phyloP scores from a whole-genome alignment of 306 rosid genomes.

The Parietaria judaica region DNA sequence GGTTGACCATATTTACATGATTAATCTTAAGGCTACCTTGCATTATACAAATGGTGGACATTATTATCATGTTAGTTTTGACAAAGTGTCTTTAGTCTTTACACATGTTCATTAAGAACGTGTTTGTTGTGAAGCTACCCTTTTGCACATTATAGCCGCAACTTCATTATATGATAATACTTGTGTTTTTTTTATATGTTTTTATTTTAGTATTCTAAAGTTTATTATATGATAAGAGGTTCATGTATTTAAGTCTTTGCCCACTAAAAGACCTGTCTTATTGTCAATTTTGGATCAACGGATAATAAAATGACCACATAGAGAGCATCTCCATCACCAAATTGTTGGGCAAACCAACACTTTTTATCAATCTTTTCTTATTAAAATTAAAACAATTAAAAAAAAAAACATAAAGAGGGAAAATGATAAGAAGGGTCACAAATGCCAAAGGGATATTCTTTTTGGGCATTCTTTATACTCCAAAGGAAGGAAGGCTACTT shows the following conservation, averaged over 20 bases:
- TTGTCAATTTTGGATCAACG: constrained; percentile 4
- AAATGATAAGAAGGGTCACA: neutral
- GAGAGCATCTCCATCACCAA: constrained; percentile 9
- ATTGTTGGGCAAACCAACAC: too few relatives aligned
- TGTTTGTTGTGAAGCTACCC: neutral
- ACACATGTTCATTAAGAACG: neutral
- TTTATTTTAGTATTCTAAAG: neutral
- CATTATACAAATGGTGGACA: too few relatives aligned
- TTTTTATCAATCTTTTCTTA: neutral
- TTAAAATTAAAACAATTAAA: neutral
- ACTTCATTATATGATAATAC: too few relatives aligned
- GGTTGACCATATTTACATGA: too few relatives aligned
- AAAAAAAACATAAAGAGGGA: neutral
- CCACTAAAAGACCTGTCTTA: neutral
- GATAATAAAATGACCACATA: constrained; percentile 1
- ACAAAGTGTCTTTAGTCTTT: neutral
- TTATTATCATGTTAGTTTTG: too few relatives aligned
- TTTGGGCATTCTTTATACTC: constrained; percentile 1
- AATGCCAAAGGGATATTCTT: constrained; percentile 24
- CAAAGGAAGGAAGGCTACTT: neutral
- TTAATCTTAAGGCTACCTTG: too few relatives aligned
- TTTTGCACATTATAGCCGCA: neutral
- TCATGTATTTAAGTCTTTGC: neutral
- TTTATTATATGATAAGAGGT: neutral
- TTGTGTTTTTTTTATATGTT: too few relatives aligned